These are phyloP conservation scores for Wickerhamomyces strasburgensis DNA, from an alignment of 805 yeast species.

Conservation along the genomic window DNA sequence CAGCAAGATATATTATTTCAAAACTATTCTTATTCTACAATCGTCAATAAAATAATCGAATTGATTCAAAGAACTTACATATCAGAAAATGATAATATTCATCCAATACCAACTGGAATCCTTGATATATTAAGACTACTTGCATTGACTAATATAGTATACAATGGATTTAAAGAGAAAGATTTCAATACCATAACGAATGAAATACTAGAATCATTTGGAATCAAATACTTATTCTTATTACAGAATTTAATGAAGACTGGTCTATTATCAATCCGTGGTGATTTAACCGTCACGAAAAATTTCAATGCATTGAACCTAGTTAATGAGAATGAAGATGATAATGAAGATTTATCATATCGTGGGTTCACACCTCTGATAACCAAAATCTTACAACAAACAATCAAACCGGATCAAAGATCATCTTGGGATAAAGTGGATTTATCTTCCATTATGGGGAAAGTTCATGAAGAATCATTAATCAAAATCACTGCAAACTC, in stretches of 20 bases:
- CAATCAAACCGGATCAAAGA: constrained; percentile 38
- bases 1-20: constrained; percentile 69
- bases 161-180: constrained; percentile 62
- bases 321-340: constrained; percentile 34
- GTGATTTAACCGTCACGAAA: constrained; percentile 30
- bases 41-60: constrained; percentile 37
- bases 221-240: constrained; percentile 45
- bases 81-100: constrained; percentile 24
- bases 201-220: constrained; percentile 60
- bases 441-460: constrained; percentile 32
- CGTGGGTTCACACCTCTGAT: constrained; percentile 81
- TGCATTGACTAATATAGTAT: constrained; percentile 54
- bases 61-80: constrained; percentile 41
- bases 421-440: constrained; percentile 36
- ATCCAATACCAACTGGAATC: constrained; percentile 1
- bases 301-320: constrained; percentile 31
- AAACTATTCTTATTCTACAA: constrained; percentile 35
- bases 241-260: constrained; percentile 45
- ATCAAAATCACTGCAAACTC: constrained; percentile 14
- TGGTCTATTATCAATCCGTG: constrained; percentile 35
- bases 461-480: constrained; percentile 24
- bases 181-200: constrained; percentile 53
- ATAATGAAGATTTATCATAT: constrained; percentile 27
- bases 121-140: constrained; percentile 45
- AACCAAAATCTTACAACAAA: constrained; percentile 62